phyloP scores from a whole-genome alignment of 2,329 filamentous ascomycete species.

The Cladosporium cucumerinum region DNA sequence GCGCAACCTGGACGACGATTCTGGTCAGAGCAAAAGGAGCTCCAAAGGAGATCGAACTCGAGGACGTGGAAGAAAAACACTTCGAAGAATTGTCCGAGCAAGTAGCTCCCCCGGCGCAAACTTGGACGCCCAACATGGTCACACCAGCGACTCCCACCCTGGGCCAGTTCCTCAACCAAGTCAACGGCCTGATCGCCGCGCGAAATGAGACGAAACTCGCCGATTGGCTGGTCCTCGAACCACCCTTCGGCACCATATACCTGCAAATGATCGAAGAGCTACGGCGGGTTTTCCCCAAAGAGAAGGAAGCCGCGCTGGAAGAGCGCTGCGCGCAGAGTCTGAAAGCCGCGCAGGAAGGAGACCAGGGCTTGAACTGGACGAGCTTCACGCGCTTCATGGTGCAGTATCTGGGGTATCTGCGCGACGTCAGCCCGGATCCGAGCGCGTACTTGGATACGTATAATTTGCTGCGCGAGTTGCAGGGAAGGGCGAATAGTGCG shows the following conservation, averaged over 20 bases:
- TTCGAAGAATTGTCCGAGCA: background rate
- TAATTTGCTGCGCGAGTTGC: conserved; percentile 66
- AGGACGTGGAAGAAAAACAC: background rate
- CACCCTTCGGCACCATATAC: conserved; percentile 65
- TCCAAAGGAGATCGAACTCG: background rate
- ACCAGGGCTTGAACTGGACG: conserved; percentile 67
- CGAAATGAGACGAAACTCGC: conserved; percentile 65
- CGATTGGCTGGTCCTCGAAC: conserved; percentile 71
- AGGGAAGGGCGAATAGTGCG: conserved; percentile 81
- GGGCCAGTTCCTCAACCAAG: conserved; percentile 63
- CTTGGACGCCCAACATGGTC: conserved; percentile 18
- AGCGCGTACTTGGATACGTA: conserved; percentile 73
- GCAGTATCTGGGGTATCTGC: conserved; percentile 75
- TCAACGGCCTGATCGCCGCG: conserved; percentile 59
- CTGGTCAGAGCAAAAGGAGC: conserved; percentile 10
- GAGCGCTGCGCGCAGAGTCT: conserved; percentile 62
- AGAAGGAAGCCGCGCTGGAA: conserved; percentile 54
- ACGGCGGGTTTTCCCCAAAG: conserved; percentile 54
- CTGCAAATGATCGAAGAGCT: conserved; percentile 66
- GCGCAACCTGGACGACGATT: conserved; percentile 6
- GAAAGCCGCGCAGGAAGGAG: conserved; percentile 61
- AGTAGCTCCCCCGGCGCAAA: conserved; percentile 5
- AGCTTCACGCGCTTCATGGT: conserved; percentile 76
- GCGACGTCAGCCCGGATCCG: conserved; percentile 76
- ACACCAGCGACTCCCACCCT: conserved; percentile 65